Evolutionary conservation across 129 eudicot genomes (phyloP).

Genomic region (Pittosporum tobira): DNA sequence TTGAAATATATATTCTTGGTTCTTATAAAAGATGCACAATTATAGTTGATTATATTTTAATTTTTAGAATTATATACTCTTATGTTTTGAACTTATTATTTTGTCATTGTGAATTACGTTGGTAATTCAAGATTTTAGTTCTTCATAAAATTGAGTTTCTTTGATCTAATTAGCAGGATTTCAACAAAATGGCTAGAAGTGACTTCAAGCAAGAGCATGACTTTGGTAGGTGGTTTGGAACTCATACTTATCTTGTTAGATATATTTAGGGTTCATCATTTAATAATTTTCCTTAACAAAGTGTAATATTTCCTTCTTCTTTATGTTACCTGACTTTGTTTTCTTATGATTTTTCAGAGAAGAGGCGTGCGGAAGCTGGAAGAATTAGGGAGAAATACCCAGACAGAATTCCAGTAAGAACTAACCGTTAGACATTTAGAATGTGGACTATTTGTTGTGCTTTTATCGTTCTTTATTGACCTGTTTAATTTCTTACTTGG

Average conservation of each 20-base stretch:
- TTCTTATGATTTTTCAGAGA: constrained; percentile 31
- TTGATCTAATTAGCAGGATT: constrained; percentile 16
- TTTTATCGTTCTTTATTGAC: not conserved
- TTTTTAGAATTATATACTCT: too few species aligned
- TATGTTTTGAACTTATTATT: too few species aligned
- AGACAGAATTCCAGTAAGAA: constrained; percentile 70
- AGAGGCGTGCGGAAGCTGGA: constrained; percentile 72
- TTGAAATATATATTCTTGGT: too few species aligned
- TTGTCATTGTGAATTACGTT: too few species aligned
- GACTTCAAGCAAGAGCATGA: constrained; percentile 61
- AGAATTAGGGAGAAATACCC: constrained; percentile 77
- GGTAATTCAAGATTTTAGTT: too few species aligned
- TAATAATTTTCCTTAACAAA: not conserved
- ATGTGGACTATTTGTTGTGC: not conserved
- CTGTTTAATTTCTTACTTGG: not conserved
- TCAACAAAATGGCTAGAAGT: constrained; percentile 41
- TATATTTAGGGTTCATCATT: not conserved
- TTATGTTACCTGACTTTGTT: not conserved
- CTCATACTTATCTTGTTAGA: not conserved
- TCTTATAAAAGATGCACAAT: too few species aligned
- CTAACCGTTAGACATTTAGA: not conserved
- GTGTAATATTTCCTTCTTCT: not conserved
- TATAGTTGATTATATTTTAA: too few species aligned
- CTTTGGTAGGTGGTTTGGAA: constrained; percentile 25
- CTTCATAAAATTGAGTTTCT: not conserved